Base-by-base conservation (phyloP, 345 rosid species). In the Lepidium aucheri region DNA sequence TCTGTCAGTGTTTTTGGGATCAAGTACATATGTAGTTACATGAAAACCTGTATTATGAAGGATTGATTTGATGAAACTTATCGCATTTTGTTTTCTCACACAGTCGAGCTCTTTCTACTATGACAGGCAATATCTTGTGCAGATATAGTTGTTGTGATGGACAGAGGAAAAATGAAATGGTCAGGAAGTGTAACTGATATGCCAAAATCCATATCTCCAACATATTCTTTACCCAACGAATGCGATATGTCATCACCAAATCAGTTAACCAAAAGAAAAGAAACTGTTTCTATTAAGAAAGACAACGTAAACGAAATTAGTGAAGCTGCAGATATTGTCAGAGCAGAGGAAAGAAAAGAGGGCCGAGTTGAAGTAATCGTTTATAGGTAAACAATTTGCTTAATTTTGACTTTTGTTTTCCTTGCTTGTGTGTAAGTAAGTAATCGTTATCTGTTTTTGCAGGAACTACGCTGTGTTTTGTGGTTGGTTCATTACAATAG, bases 71-170 rank as follows among this genome's bases (percentile, higher is more conserved):
- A 36, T 64, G 40, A 4, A 13, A 11, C 32, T 6, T 65, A 16
- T 52, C 50, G 20, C 15, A 13, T 32, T 32, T 45, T 54, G 13
- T 43, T 46, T 56, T 47, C 52, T 58, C 24, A 68, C 18, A 68
- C 41, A 9, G 34, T 35, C 9, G 3, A 6, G 34, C 52, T 47
- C 11, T 63, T 56, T 30, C 24, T 30, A 3, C 55, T 69, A 30
- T 64, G 15, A n/a, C 87, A 92, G 97, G 97, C 95, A 69, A 82
- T 92, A 80, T 79, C 90, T 72, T 76, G 81, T 73, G 93, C 93
- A 34, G 86, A 89, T 64, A 74, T 82, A 74, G 65, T 92, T 56
- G 81, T 89, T 61, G 85, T 89, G 45, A 84, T 92, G 95, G 93
- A 86, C 16, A 84, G 79, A 80, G 98, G 98, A 24, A 64, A 65